Percentiles rank a stretch among this genome's conserved stretches.
Conservation (phyloP, 169 alveolate genomes). For the Neospora caninum region DNA sequence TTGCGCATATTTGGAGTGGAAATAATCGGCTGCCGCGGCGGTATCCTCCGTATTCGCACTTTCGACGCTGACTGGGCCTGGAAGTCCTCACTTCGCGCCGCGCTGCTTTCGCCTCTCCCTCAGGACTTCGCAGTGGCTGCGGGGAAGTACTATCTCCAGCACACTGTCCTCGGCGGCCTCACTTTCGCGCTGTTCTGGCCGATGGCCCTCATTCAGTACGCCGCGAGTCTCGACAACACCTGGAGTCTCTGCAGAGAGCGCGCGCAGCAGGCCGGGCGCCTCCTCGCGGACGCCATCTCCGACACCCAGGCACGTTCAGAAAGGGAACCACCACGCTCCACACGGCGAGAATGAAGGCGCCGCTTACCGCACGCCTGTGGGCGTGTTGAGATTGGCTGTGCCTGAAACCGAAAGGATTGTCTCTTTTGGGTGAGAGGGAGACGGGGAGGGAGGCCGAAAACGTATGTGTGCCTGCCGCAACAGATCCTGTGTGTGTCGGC, state of each 20-base stretch:
- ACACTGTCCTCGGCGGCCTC: constrained; percentile 77
- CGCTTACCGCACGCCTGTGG: too few species aligned
- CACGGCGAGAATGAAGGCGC: too few species aligned
- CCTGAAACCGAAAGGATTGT: too few species aligned
- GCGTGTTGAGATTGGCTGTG: too few species aligned
- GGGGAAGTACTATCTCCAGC: constrained; percentile 77
- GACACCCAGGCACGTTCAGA: constrained; percentile 73
- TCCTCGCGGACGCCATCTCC: constrained; percentile 89
- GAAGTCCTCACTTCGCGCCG: neutral
- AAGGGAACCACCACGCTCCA: too few species aligned
- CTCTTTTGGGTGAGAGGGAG: too few species aligned
- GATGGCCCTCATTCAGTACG: constrained; percentile 84
- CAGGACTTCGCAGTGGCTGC: constrained; percentile 83
- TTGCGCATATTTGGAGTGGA: too few species aligned
- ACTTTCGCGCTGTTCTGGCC: constrained; percentile 86
- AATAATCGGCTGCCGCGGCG: too few species aligned
- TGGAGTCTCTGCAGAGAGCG: constrained; percentile 87
- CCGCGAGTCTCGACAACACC: constrained; percentile 88
- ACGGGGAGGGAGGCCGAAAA: too few species aligned
- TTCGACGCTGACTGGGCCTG: too few species aligned
- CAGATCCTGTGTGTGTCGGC: too few species aligned
- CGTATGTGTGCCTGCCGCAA: too few species aligned
- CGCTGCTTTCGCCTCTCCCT: neutral
- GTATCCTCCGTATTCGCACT: neutral
- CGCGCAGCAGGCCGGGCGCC: constrained; percentile 88